These are phyloP conservation scores for Neofusicoccum sp. DNA, from an alignment of 2,329 filamentous ascomycete species.

Conservation along the genomic window DNA sequence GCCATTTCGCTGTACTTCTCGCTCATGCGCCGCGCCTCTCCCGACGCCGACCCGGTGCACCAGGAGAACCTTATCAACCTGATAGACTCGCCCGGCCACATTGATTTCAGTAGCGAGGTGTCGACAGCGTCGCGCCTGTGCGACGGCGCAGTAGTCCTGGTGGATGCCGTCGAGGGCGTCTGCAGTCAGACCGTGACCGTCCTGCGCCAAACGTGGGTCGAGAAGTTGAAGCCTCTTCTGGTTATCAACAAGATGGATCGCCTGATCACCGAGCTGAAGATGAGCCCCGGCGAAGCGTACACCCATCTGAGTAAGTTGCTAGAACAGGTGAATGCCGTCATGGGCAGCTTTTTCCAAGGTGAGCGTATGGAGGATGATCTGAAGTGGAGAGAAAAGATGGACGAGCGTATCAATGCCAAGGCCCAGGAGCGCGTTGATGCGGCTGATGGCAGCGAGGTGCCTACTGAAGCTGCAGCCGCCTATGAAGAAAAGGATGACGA, in stretches of 20 bases:
- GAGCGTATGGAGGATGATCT: conserved; percentile 98
- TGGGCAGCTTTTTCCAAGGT: conserved; percentile 96
- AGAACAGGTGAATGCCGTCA: conserved; percentile 94
- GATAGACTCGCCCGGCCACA: conserved; percentile 96
- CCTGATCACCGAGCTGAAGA: conserved; percentile 87
- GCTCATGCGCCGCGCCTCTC: conserved; percentile 71
- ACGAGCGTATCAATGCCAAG: conserved; percentile 76
- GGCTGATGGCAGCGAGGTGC: conserved; percentile 45
- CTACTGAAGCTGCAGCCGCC: conserved; percentile 50
- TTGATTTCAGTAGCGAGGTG: conserved; percentile 97
- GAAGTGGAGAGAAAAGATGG: conserved; percentile 90
- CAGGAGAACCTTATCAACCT: conserved; percentile 96
- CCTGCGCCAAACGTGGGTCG: conserved; percentile 88
- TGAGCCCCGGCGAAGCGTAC: conserved; percentile 88
- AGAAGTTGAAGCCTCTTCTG: conserved; percentile 89
- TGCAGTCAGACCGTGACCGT: conserved; percentile 99
- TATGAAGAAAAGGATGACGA: conserved; percentile 94
- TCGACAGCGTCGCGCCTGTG: conserved; percentile 92
- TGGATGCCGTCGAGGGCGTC: conserved; percentile 95
- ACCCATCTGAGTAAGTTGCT: conserved; percentile 83
- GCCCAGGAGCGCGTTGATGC: conserved; percentile 51
- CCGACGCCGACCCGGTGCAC: conserved; percentile 66
- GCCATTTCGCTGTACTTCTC: conserved; percentile 97
- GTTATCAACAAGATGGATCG: conserved; percentile 99
- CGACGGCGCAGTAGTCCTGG: conserved; percentile 89